Evolutionary conservation across 176 grass and related monocot genomes (phyloP).

Genomic region (Phoenix dactylifera): DNA sequence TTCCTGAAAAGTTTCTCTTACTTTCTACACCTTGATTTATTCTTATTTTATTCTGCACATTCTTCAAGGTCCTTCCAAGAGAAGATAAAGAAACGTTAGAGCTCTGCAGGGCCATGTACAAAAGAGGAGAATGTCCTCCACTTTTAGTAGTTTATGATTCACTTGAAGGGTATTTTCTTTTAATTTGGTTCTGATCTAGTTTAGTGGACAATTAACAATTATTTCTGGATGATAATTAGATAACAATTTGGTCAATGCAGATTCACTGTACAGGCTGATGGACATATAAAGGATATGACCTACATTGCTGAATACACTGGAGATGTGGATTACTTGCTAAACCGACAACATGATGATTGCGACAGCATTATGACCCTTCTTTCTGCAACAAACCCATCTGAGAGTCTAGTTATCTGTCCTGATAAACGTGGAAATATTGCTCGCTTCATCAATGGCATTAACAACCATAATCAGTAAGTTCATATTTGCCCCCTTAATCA

Average conservation of each 20-base stretch:
- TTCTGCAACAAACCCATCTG: slow-evolving; percentile 33
- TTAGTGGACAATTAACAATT: not conserved
- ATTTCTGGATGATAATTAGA: slow-evolving; percentile 11
- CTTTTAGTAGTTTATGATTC: slow-evolving; percentile 80
- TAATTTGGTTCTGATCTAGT: slow-evolving; percentile 2
- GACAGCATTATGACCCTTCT: slow-evolving; percentile 95
- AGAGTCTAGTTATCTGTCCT: slow-evolving; percentile 72
- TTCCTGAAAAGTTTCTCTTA: not conserved
- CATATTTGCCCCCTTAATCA: not conserved
- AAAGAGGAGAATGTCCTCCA: slow-evolving; percentile 76
- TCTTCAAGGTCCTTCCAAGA: slow-evolving; percentile 56
- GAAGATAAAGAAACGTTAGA: slow-evolving; percentile 75
- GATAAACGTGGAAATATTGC: slow-evolving; percentile 75
- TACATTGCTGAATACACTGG: slow-evolving; percentile 66
- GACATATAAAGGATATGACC: slow-evolving; percentile 74
- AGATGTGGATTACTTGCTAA: slow-evolving; percentile 77
- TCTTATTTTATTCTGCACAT: slow-evolving; percentile 7
- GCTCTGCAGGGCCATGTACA: slow-evolving; percentile 58
- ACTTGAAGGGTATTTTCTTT: slow-evolving; percentile 50
- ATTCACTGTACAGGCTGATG: slow-evolving; percentile 89
- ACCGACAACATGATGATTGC: slow-evolving; percentile 50
- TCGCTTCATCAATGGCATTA: slow-evolving; percentile 81
- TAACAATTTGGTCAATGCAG: slow-evolving; percentile 33
- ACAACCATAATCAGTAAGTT: slow-evolving; percentile 78
- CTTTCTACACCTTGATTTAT: not conserved